phyloP scores from a whole-genome alignment of 495 filamentous ascomycete species.

The Talaromyces ruber region DNA sequence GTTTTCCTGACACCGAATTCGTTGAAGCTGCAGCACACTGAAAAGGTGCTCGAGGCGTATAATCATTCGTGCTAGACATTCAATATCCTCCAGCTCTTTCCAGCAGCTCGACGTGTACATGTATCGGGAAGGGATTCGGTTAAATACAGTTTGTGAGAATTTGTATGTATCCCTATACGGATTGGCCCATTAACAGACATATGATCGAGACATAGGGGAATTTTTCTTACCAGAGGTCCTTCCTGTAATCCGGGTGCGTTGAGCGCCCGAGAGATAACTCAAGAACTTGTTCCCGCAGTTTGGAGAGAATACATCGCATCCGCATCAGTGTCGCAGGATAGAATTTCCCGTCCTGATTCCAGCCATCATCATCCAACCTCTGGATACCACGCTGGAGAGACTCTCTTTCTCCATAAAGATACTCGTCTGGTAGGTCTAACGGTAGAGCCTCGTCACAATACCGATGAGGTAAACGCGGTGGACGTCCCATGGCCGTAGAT shows the following conservation, averaged over 20 bases:
- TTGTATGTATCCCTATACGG: background rate
- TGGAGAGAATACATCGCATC: conserved; percentile 27
- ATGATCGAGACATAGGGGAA: background rate
- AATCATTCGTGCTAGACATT: conserved; percentile 1
- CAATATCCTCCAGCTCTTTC: background rate
- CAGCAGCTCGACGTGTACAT: background rate
- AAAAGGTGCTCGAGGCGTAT: conserved; percentile 31
- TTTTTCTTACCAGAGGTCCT: background rate
- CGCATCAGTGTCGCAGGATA: conserved; percentile 26
- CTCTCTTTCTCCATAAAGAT: conserved; percentile 28
- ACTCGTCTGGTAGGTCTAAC: conserved; percentile 40
- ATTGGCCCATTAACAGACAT: background rate
- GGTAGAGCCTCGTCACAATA: conserved; percentile 47
- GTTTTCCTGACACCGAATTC: conserved; percentile 33
- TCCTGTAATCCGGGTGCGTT: background rate
- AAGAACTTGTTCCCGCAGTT: conserved; percentile 44
- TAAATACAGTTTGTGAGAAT: background rate
- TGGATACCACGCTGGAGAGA: conserved; percentile 23
- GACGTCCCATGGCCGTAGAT: conserved; percentile 16
- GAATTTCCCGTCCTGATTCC: conserved; percentile 36
- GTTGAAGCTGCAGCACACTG: conserved; percentile 42
- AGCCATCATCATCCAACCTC: conserved; percentile 35
- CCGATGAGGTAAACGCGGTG: conserved; percentile 39
- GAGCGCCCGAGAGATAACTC: conserved; percentile 34
- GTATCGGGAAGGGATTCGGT: background rate